Conservation (phyloP, 2,329 filamentous ascomycete species). For the Diplodia scrobiculata region DNA sequence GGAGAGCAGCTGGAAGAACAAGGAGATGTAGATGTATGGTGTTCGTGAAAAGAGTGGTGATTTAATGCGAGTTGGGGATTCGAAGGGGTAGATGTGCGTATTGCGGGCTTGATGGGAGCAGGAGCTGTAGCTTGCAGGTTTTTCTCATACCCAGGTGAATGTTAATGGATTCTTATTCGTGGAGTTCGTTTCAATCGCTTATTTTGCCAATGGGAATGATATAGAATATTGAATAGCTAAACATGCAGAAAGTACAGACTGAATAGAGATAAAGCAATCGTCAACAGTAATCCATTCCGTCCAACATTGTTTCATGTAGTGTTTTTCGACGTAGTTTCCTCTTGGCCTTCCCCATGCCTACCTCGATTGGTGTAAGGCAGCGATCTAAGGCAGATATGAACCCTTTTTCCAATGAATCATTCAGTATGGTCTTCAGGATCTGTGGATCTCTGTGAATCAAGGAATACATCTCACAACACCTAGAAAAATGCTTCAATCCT, state of each 20-base stretch:
- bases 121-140: neutral
- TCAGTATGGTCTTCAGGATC: neutral
- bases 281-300: no score
- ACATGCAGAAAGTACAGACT: no score
- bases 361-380: no score
- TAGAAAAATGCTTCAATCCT: neutral
- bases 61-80: neutral
- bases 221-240: no score
- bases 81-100: neutral
- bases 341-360: no score
- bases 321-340: neutral
- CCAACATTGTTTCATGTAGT: no score
- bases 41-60: neutral
- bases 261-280: no score
- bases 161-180: neutral
- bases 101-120: neutral
- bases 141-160: conserved; percentile 6
- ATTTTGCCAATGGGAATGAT: neutral
- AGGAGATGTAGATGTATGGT: neutral
- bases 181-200: neutral
- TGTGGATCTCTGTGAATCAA: no score
- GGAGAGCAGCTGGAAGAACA: conserved; percentile 42
- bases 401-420: neutral
- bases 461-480: accelerated
- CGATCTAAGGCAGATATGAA: neutral